Base-by-base conservation (phyloP, 345 rosid species). In the Heritiera fomes region DNA sequence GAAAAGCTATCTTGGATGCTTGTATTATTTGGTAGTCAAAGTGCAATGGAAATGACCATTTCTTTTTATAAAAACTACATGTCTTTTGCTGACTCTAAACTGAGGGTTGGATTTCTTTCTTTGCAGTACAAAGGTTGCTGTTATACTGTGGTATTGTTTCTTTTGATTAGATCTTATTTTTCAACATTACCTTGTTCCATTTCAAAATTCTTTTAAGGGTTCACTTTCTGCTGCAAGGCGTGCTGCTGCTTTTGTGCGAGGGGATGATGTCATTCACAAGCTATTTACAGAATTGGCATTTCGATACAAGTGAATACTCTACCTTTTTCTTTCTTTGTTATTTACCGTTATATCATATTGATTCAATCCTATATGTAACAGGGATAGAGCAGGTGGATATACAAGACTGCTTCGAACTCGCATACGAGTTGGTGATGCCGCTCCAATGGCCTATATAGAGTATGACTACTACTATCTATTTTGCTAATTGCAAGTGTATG, bases 391-490 rank as follows among this genome's bases (percentile, higher is more conserved):
- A 63, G 98, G 98, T 80, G 98, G 98, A 65, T 94, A 90, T 86
- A 91, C 98, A 20, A 93, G 97, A 86, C 61, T 93, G 80, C 95
- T 93, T 28, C 86, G 94, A 40, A 91, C 98, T 45, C 97, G 95
- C 68, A 89, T 93, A 20, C 85, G 98, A 78, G 94, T 90, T 83
- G 98, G 97, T 78, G 98, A 95, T 85, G 98, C 97, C 79, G 98
- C 97, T 63, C 89, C 88, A 53, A 91, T 93, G 98, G 97, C 98
- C 71, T 93, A 93, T 84, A 91, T 93, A 43, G 99, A 93, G 99
- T 95, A 86, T 87, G 91, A 79, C 32, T 17, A 10, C 32, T 17
- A 10, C 6, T 73, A n/a, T 74, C 56, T 62, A 41, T 68, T 49
- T 66, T 62, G 60, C 49, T 73, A 73, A 55, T 0, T 53, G 62